Evolutionary conservation across 2,329 filamentous ascomycete species (phyloP).

Genomic region (Eutypella sp.): DNA sequence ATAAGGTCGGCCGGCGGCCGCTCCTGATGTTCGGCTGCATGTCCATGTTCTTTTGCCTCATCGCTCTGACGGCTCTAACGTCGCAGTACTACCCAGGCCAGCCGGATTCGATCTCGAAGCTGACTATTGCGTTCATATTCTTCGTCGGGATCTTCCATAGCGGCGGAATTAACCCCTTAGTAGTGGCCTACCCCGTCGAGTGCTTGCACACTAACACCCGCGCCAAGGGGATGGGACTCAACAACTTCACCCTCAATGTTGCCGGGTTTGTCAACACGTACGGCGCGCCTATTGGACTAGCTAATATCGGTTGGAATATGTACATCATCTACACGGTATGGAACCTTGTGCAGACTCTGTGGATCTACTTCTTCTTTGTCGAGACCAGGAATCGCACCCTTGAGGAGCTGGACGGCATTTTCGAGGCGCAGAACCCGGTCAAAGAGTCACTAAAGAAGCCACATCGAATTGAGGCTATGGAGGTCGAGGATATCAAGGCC

Average conservation of each 20-base stretch:
- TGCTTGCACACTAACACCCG: slow-evolving; percentile 43
- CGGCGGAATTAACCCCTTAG: slow-evolving; percentile 41
- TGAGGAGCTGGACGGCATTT: slow-evolving; percentile 20
- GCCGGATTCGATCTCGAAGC: not conserved
- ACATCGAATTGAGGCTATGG: too few relatives aligned
- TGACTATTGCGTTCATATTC: not conserved
- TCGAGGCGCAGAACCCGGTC: too few relatives aligned
- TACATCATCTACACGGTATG: slow-evolving; percentile 46
- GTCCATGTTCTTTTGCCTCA: too few relatives aligned
- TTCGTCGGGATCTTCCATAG: not conserved
- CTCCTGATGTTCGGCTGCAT: slow-evolving; percentile 44
- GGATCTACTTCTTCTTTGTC: slow-evolving; percentile 41
- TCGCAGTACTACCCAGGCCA: not conserved
- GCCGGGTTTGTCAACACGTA: too few relatives aligned
- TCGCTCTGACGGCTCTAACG: too few relatives aligned
- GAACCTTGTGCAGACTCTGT: slow-evolving; percentile 36
- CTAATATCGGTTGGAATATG: slow-evolving; percentile 43
- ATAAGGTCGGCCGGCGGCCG: slow-evolving; percentile 41
- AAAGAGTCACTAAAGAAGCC: too few relatives aligned
- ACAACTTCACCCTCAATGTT: slow-evolving; percentile 28
- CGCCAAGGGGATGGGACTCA: slow-evolving; percentile 40
- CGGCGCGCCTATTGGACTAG: slow-evolving; percentile 24
- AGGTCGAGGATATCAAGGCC: too few relatives aligned
- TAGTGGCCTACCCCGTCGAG: slow-evolving; percentile 44
- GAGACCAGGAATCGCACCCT: slow-evolving; percentile 31